A percentile compares a stretch with the other conserved stretches of the same genome.
Evolutionary conservation across 1,284 basidiomycete genomes (phyloP).

Genomic region (Microbotryum lychnidis-dioicae): DNA sequence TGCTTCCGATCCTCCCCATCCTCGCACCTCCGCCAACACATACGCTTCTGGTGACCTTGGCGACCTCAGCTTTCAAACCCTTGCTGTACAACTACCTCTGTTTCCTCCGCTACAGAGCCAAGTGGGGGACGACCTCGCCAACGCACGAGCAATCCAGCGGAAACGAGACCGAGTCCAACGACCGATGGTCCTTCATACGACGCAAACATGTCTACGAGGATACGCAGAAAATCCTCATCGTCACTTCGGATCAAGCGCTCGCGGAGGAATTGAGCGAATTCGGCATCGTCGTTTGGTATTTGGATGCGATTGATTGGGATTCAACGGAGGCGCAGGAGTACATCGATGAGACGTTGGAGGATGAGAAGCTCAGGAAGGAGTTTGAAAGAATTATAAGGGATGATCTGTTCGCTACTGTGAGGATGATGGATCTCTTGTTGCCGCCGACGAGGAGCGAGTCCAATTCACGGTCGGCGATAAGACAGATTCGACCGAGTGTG

Average conservation of each 20-base stretch:
- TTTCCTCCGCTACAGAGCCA: slow-evolving; percentile 27
- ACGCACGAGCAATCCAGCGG: slow-evolving; percentile 7
- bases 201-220: background rate
- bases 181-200: background rate
- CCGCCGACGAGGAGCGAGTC: slow-evolving; percentile 3
- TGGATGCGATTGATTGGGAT: slow-evolving; percentile 14
- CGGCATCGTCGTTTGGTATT: slow-evolving; percentile 23
- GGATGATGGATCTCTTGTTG: slow-evolving; percentile 28
- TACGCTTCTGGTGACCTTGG: slow-evolving; percentile 30
- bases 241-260: slow-evolving; percentile 26
- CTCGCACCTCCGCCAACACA: slow-evolving; percentile 20
- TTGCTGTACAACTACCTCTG: slow-evolving; percentile 32
- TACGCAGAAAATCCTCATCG: slow-evolving; percentile 23
- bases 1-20: slow-evolving; percentile 27
- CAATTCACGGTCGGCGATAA: background rate
- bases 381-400: slow-evolving; percentile 11
- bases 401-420: slow-evolving; percentile 19
- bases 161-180: background rate
- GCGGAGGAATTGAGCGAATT: slow-evolving; percentile 19
- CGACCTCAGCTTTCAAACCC: slow-evolving; percentile 31
- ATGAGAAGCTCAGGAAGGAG: background rate
- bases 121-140: slow-evolving; percentile 16
- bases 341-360: background rate
- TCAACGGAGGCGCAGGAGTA: slow-evolving; percentile 4
- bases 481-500: background rate